Evolutionary conservation across 371 early-diverging fungal species (phyloP), one percentile per base, ranked within the genome.

Genomic region (Choanephora cucurbitarum): DNA sequence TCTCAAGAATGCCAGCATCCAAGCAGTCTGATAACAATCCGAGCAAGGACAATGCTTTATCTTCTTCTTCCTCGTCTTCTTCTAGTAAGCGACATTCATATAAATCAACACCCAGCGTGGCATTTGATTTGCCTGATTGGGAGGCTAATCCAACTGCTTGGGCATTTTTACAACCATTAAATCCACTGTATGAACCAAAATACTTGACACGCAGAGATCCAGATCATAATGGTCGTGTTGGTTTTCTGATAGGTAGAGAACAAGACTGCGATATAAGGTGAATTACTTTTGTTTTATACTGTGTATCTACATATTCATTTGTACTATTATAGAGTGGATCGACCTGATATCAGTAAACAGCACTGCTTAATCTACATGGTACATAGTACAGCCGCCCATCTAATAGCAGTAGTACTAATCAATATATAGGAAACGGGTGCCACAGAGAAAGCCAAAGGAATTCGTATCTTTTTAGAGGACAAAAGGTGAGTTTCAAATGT

Each of bases 361-460:
- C 92, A 92, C 65, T 90, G 90, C 63, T 66, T 87, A 8, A 84
- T 92, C 18, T 90, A 85, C 70, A 79, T 77, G 74, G 79, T 79
- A 55, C 63, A 58, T 21, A 55, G n/a, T n/a, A n/a, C n/a, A n/a
- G n/a, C n/a, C n/a, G n/a, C n/a, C n/a, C 41, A 44, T 53, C 46
- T 44, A 52, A 22, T 44, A 23, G 41, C 31, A 18, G 17, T 17
- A 14, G 28, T 18, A 9, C 15, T 10, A 19, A 24, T 40, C 47
- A 31, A 22, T 13, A 1, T 18, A 17, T 47, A 82, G 77, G 77
- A 79, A 66, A 65, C 63, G 23, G 70, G 80, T 22, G 63, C 54
- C 9, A 53, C 62, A 24, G 67, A 58, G 0, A 43, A 49, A 18
- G 32, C 58, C 2, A 67, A 65, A 47, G 73, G 77, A 0, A 73